phyloP scores from a whole-genome alignment of 768 basidiomycete species.

The Leucosporidium creatinivorum region DNA sequence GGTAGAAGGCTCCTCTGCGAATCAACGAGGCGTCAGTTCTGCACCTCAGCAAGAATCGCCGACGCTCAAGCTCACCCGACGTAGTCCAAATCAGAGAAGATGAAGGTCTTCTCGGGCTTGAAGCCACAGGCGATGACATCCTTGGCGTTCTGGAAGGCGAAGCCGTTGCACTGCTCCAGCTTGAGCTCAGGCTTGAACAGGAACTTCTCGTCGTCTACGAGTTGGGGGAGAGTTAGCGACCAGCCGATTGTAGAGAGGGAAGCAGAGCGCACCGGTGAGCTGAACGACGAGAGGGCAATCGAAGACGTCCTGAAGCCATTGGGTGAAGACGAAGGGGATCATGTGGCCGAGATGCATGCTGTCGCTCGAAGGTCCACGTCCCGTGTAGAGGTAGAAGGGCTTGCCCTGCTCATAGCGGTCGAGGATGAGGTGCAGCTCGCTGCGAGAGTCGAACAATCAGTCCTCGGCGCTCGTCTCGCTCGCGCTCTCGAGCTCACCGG shows the following conservation, averaged over 20 bases:
- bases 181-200: constrained; percentile 92
- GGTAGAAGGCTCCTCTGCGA: constrained; percentile 75
- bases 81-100: constrained; percentile 86
- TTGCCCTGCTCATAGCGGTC: constrained; percentile 94
- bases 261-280: constrained; percentile 62
- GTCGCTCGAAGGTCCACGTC: constrained; percentile 89
- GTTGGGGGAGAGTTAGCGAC: background rate
- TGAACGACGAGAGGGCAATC: constrained; percentile 90
- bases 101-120: constrained; percentile 84
- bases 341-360: constrained; percentile 97
- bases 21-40: background rate
- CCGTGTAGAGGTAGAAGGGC: constrained; percentile 96
- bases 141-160: constrained; percentile 75
- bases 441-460: constrained; percentile 41
- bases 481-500: constrained; percentile 52
- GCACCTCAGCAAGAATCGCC: too few relatives aligned
- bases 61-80: constrained; percentile 50
- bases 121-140: constrained; percentile 98
- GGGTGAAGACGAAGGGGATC: constrained; percentile 95
- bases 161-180: constrained; percentile 74
- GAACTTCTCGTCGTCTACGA: constrained; percentile 93
- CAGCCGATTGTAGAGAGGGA: background rate
- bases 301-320: constrained; percentile 98
- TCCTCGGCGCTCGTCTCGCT: background rate
- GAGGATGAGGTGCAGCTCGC: constrained; percentile 86